phyloP scores from a whole-genome alignment of 1,139 yeast genomes.

The Suhomyces kunorum region DNA sequence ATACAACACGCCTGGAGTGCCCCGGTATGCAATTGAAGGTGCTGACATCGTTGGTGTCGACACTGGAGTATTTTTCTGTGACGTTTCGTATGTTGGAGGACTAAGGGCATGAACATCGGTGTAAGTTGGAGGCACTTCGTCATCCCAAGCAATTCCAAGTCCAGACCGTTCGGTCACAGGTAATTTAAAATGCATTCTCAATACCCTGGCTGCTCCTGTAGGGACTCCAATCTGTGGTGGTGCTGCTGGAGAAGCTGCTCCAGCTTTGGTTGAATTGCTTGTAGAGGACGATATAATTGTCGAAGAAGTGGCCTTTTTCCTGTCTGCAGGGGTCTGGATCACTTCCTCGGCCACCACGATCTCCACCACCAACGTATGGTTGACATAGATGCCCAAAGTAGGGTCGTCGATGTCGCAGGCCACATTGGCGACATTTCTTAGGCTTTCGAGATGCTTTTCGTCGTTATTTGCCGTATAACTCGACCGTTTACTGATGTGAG shows the following conservation, averaged over 20 bases:
- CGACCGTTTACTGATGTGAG: conserved; percentile 30
- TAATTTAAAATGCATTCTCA: conserved; percentile 90
- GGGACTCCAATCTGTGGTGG: conserved; percentile 60
- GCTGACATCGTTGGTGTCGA: conserved; percentile 21
- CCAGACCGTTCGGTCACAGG: conserved; percentile 88
- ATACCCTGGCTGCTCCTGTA: conserved; percentile 92
- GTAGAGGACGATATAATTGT: conserved; percentile 21
- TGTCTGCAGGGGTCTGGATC: conserved; percentile 38
- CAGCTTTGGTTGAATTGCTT: conserved; percentile 13
- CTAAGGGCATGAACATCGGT: conserved; percentile 78
- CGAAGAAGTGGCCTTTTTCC: conserved; percentile 16
- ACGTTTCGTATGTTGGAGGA: conserved; percentile 73
- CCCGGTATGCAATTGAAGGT: conserved; percentile 20
- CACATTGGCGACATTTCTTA: conserved; percentile 55
- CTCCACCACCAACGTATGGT: conserved; percentile 78
- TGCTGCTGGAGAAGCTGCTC: conserved; percentile 12
- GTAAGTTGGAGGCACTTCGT: conserved; percentile 97
- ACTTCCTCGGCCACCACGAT: conserved; percentile 92
- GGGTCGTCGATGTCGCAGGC: conserved; percentile 85
- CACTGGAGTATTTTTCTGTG: conserved; percentile 25
- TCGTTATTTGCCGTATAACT: conserved; percentile 33
- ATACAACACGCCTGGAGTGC: conserved; percentile 43
- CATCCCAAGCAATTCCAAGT: conserved; percentile 97
- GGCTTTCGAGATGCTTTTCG: conserved; percentile 23
- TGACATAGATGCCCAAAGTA: conserved; percentile 70